Conservation (phyloP, 306 rosid genomes). For the Dicorynia guianensis region DNA sequence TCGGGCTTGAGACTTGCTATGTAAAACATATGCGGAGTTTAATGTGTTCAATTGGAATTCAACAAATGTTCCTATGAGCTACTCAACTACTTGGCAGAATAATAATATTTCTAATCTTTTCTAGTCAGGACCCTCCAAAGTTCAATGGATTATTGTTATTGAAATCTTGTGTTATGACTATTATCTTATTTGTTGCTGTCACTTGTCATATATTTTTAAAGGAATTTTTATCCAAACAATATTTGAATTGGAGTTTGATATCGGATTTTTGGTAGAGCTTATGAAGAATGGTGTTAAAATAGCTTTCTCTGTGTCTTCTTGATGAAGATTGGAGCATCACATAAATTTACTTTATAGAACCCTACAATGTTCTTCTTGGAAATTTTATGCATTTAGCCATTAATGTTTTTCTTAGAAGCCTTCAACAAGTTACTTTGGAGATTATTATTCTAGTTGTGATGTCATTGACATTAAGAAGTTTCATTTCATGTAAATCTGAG, state of each 20-base stretch:
- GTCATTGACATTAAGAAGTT: neutral
- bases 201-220: too few relatives aligned
- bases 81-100: constrained; percentile 7
- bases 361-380: neutral
- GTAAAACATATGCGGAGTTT: too few relatives aligned
- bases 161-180: too few relatives aligned
- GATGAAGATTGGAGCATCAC: neutral
- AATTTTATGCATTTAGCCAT: neutral
- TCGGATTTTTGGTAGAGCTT: too few relatives aligned
- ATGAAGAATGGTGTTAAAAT: too few relatives aligned
- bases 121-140: too few relatives aligned
- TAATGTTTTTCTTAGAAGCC: neutral
- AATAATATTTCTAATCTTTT: too few relatives aligned
- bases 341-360: constrained; percentile 22
- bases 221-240: too few relatives aligned
- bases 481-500: constrained; percentile 22
- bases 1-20: too few relatives aligned
- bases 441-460: constrained; percentile 6
- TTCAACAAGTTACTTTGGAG: neutral
- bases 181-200: too few relatives aligned
- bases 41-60: neutral
- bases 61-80: constrained; percentile 21
- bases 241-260: too few relatives aligned
- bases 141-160: too few relatives aligned
- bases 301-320: neutral